These are phyloP conservation scores for Smallanthus sonchifolius DNA, from an alignment of 129 eudicot genomes.

Conservation along the genomic window DNA sequence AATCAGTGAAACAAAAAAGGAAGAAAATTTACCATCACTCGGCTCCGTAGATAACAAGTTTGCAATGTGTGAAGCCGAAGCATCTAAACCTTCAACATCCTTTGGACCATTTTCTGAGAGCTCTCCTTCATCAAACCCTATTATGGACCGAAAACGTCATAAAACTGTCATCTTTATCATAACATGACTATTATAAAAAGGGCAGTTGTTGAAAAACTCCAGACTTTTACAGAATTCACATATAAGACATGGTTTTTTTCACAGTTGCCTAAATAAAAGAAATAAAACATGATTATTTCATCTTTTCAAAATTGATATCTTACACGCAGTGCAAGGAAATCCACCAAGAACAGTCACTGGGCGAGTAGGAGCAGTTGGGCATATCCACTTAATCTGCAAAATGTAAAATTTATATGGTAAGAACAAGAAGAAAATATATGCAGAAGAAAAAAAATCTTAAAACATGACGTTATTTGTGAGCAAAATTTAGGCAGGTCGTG, in stretches of 20 bases:
- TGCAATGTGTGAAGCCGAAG: slow-evolving; percentile 38
- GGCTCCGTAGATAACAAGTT: slow-evolving; percentile 39
- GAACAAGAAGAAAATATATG: too few species aligned
- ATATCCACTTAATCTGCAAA: slow-evolving; percentile 88
- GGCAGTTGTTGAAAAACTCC: too few species aligned
- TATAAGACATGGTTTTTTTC: too few species aligned
- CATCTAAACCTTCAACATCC: slow-evolving; percentile 39
- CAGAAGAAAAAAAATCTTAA: neutral
- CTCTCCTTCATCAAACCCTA: slow-evolving; percentile 94
- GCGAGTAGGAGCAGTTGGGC: slow-evolving; percentile 99
- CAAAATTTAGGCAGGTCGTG: neutral
- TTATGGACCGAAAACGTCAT: neutral
- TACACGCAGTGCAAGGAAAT: slow-evolving; percentile 91
- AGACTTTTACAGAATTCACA: too few species aligned
- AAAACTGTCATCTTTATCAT: neutral
- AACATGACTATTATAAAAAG: neutral
- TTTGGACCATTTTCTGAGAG: slow-evolving; percentile 84
- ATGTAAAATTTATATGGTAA: neutral
- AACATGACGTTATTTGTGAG: neutral
- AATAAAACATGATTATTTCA: neutral
- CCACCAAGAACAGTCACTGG: slow-evolving; percentile 94
- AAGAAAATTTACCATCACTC: slow-evolving; percentile 27
- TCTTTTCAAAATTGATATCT: slow-evolving; percentile 19
- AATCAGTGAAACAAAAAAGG: neutral
- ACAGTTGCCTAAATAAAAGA: neutral